phyloP scores from a whole-genome alignment of 139 green algal species.

The Deuterostichococcus epilithicus region DNA sequence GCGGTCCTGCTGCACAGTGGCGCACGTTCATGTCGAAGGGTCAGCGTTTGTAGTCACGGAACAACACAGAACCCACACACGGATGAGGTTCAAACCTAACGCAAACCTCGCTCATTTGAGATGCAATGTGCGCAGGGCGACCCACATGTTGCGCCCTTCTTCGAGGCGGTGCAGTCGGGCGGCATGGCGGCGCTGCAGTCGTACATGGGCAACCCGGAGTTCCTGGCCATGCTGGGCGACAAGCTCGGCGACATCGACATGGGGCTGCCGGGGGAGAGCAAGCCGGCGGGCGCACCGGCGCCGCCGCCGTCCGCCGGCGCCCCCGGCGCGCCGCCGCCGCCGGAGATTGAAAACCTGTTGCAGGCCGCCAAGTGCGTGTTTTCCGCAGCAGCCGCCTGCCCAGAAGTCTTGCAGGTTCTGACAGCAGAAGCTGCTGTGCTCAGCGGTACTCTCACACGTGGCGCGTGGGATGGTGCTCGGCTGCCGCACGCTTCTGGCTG shows the following conservation, averaged over 20 bases:
- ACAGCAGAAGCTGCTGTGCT: too few species aligned
- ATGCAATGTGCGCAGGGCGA: slow-evolving; percentile 49
- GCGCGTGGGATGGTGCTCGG: too few species aligned
- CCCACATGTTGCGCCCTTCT: slow-evolving; percentile 68
- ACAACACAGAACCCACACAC: slow-evolving; percentile 18
- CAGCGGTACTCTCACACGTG: neutral
- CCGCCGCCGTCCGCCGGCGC: slow-evolving; percentile 10
- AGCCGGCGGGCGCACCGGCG: neutral
- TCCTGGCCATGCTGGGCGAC: slow-evolving; percentile 62
- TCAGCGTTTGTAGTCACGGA: slow-evolving; percentile 19
- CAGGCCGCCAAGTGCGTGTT: slow-evolving; percentile 77
- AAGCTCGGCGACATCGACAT: slow-evolving; percentile 51
- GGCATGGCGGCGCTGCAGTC: slow-evolving; percentile 75
- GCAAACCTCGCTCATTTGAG: slow-evolving; percentile 26
- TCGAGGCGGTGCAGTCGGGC: slow-evolving; percentile 66
- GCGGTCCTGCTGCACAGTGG: neutral
- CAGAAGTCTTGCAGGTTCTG: neutral
- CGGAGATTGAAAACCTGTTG: slow-evolving; percentile 70
- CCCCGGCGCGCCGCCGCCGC: slow-evolving; percentile 13
- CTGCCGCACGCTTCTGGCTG: too few species aligned
- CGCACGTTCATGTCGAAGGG: neutral
- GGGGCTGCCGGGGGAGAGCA: neutral
- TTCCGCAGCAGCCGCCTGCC: too few species aligned
- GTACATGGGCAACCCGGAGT: slow-evolving; percentile 57
- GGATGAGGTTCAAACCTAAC: neutral